These are phyloP conservation scores for Clavispora carvajalis DNA, from an alignment of 805 yeast species.

Conservation along the genomic window DNA sequence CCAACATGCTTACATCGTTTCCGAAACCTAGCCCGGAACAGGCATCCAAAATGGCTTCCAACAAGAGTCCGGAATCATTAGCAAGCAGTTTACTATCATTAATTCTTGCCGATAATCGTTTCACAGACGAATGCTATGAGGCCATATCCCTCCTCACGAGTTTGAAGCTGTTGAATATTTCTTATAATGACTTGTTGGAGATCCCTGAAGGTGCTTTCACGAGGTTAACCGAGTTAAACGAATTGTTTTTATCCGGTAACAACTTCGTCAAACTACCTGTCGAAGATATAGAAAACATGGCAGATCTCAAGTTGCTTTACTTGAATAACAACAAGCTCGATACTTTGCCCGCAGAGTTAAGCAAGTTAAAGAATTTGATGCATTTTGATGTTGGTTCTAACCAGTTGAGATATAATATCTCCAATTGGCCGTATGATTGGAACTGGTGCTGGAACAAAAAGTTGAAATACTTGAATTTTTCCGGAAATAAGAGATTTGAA, in stretches of 20 bases:
- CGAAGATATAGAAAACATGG: conserved; percentile 70
- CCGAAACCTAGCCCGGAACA: conserved; percentile 45
- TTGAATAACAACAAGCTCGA: conserved; percentile 82
- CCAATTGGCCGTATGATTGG: conserved; percentile 96
- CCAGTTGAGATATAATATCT: conserved; percentile 82
- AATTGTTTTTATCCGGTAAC: conserved; percentile 79
- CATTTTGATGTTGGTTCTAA: conserved; percentile 90
- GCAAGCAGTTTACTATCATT: conserved; percentile 52
- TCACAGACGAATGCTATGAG: conserved; percentile 72
- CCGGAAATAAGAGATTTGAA: conserved; percentile 90
- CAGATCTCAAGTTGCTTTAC: conserved; percentile 53
- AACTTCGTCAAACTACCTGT: conserved; percentile 72
- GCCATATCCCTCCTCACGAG: conserved; percentile 54
- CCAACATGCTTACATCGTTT: conserved; percentile 59
- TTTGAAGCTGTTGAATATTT: conserved; percentile 61
- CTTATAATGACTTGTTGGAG: conserved; percentile 81
- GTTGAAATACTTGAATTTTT: conserved; percentile 75
- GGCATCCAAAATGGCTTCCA: conserved; percentile 27
- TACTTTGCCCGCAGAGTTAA: conserved; percentile 82
- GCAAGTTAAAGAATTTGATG: conserved; percentile 56
- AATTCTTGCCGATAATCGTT: conserved; percentile 75
- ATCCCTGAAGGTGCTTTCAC: conserved; percentile 70
- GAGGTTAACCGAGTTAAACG: conserved; percentile 51
- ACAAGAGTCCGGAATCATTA: conserved; percentile 11
- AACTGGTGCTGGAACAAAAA: conserved; percentile 86